These are phyloP conservation scores for Penicillium sclerotigenum DNA, from an alignment of 2,329 filamentous ascomycete genomes.

Conservation along the genomic window DNA sequence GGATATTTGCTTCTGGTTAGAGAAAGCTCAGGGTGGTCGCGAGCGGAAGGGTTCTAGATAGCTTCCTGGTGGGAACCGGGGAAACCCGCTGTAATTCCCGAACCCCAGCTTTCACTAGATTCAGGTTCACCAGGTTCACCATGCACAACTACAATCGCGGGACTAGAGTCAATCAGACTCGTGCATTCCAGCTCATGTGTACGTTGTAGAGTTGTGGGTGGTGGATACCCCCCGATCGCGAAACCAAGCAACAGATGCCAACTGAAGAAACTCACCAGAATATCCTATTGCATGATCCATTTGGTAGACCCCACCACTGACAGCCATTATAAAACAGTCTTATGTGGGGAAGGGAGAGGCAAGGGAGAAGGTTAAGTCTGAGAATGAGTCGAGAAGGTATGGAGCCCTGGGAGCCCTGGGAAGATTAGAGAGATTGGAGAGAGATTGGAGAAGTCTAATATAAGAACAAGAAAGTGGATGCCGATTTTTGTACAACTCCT, in stretches of 20 bases:
- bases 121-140: neutral
- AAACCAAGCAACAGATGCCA: neutral
- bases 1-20: neutral
- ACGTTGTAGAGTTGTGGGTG: neutral
- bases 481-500: neutral
- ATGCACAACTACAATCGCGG: neutral
- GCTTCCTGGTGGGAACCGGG: neutral
- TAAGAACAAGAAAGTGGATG: neutral
- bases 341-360: slow-evolving; percentile 1
- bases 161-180: neutral
- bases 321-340: slow-evolving; percentile 24
- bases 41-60: neutral
- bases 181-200: neutral
- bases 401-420: neutral
- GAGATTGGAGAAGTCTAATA: neutral
- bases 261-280: slow-evolving; percentile 21
- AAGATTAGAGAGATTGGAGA: neutral
- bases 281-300: slow-evolving; percentile 24
- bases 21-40: neutral
- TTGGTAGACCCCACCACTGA: slow-evolving; percentile 27
- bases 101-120: neutral
- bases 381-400: neutral
- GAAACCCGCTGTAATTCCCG: neutral
- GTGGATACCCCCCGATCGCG: neutral
- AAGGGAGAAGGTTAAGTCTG: slow-evolving; percentile 18